Base-by-base conservation (phyloP, 179 eudicot species). In the Spinacia oleracea region DNA sequence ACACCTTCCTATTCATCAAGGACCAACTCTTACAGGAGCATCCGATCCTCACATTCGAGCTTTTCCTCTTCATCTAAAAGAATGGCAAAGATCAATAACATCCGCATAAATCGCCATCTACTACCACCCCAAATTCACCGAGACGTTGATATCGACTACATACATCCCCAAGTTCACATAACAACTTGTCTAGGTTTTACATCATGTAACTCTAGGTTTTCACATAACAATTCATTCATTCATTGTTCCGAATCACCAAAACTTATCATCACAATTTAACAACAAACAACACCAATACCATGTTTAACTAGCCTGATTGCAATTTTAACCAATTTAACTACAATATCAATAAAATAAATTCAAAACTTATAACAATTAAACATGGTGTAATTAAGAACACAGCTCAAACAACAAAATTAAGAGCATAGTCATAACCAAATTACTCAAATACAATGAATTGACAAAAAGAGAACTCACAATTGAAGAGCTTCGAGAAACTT, bases 401-500 rank as follows among this genome's bases (percentile, higher is more conserved):
- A 59, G 23, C 23, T 25, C 16, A 59, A 20, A 48, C 18, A 1
- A 59, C 7, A 25, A 59, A 59, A 25, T 2, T 25, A 0, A 1
- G 6, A 48, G 53, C 15, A 14, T 16, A 15, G 15, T 15, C 53
- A 48, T 48, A 14, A 48, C 53, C 53, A 48, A 48, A 15, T 15
- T 48, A 48, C 0, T 16, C n/a, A 35, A 20, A 9, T 12, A 16
- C 29, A 77, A 55, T 29, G 8, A 76, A 27, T 9, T 23, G 20
- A 2, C 50, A 7, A 12, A 60, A 45, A 11, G 50, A 45, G 29
- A 5, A 89, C 97, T 88, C 73, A 95, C 98, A 95, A 89, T 70
- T 95, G 97, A 64, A 95, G 90, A 34, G 98, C 98, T 89, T 95
- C 98, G 38, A 95, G 89, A 76, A 95, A 95, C 90, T 91, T 95